These are phyloP conservation scores for Coccinonectria pachysandricola DNA, from an alignment of 2,329 filamentous ascomycete genomes.

Conservation along the genomic window DNA sequence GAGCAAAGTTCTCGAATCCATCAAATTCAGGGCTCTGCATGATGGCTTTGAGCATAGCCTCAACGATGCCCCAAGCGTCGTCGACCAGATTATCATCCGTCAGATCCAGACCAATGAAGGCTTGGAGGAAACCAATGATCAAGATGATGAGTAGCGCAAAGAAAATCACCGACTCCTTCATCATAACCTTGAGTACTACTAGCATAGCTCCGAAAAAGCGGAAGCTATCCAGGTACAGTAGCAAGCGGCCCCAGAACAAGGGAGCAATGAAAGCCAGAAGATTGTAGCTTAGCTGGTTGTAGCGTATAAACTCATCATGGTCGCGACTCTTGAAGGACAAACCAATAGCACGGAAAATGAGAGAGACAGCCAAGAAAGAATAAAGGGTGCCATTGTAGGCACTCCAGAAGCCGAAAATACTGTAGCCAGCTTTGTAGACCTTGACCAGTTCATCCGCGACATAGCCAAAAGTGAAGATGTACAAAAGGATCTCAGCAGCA, in stretches of 20 bases:
- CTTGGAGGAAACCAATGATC: slow-evolving; percentile 80
- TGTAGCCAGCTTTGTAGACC: slow-evolving; percentile 85
- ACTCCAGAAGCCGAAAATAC: slow-evolving; percentile 95
- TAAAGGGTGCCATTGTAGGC: slow-evolving; percentile 86
- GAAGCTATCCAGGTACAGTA: slow-evolving; percentile 88
- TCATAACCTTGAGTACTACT: slow-evolving; percentile 90
- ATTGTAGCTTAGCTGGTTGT: slow-evolving; percentile 82
- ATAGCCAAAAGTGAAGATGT: slow-evolving; percentile 85
- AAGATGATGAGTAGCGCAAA: slow-evolving; percentile 83
- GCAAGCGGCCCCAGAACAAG: slow-evolving; percentile 90
- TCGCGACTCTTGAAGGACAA: slow-evolving; percentile 47
- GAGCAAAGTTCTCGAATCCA: slow-evolving; percentile 82
- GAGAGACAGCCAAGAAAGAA: slow-evolving; percentile 63
- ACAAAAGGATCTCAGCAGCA: slow-evolving; percentile 70
- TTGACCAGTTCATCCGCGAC: slow-evolving; percentile 81
- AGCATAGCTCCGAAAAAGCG: slow-evolving; percentile 98
- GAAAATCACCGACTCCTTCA: slow-evolving; percentile 91
- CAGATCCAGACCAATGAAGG: slow-evolving; percentile 84
- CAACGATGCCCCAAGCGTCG: slow-evolving; percentile 64
- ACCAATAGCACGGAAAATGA: slow-evolving; percentile 70
- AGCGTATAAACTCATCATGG: slow-evolving; percentile 38
- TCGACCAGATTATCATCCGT: slow-evolving; percentile 60
- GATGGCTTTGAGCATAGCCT: slow-evolving; percentile 79
- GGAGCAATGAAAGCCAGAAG: slow-evolving; percentile 87
- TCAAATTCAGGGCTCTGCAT: slow-evolving; percentile 87